These are phyloP conservation scores for Starmera pachycereana DNA, from an alignment of 805 yeast species.

Conservation along the genomic window DNA sequence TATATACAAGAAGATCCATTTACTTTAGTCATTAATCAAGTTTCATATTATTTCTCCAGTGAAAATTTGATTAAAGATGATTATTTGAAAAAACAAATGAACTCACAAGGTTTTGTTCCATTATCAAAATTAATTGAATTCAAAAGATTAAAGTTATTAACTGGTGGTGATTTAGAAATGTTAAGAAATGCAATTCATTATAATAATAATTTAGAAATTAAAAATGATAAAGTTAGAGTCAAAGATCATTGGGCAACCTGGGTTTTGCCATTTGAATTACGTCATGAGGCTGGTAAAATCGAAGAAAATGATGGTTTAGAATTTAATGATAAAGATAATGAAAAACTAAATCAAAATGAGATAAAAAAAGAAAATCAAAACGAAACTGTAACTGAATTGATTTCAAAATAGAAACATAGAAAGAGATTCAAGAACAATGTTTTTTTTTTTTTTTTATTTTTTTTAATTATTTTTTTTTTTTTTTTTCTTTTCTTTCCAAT, in stretches of 20 bases:
- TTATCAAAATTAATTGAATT: constrained; percentile 54
- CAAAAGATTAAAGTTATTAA: constrained; percentile 59
- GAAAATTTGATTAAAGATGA: constrained; percentile 82
- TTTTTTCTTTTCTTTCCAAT: no score
- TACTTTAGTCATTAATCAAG: constrained; percentile 38
- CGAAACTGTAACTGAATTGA: constrained; percentile 2
- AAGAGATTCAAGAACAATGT: background rate
- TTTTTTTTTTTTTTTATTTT: no score
- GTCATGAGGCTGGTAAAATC: constrained; percentile 32
- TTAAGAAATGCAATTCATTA: constrained; percentile 8
- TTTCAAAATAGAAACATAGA: background rate
- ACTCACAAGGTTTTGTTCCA: constrained; percentile 62
- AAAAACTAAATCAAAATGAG: constrained; percentile 7
- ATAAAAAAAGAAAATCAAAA: constrained; percentile 7
- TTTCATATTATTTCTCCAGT: constrained; percentile 82
- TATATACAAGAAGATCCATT: constrained; percentile 12
- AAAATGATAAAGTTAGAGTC: constrained; percentile 44
- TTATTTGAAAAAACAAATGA: constrained; percentile 74
- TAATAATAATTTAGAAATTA: constrained; percentile 20
- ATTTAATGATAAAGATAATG: background rate
- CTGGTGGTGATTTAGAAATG: constrained; percentile 41
- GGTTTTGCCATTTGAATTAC: constrained; percentile 47
- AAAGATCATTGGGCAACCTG: constrained; percentile 49
- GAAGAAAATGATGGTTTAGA: background rate
- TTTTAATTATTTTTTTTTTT: no score